These are phyloP conservation scores for Agaricales sp. DNA, from an alignment of 1,284 basidiomycete genomes.

Conservation along the genomic window DNA sequence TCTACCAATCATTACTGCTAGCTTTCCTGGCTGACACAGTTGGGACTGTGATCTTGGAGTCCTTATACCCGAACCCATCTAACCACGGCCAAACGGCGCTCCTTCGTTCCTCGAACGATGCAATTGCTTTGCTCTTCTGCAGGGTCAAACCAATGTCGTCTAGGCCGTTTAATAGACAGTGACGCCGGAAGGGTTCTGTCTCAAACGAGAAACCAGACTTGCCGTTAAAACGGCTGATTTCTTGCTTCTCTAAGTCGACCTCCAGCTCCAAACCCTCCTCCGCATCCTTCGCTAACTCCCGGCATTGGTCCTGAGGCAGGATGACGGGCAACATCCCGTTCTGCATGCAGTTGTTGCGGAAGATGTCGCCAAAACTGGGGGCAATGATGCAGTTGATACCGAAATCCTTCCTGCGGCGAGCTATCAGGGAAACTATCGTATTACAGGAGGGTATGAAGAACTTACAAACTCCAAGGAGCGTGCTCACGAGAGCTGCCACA, in stretches of 20 bases:
- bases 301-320: constrained; percentile 72
- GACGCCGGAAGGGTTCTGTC: constrained; percentile 81
- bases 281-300: constrained; percentile 72
- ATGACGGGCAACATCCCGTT: constrained; percentile 90
- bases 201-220: constrained; percentile 66
- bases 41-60: constrained; percentile 56
- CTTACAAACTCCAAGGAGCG: constrained; percentile 90
- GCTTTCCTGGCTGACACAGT: constrained; percentile 25
- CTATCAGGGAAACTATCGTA: constrained; percentile 4
- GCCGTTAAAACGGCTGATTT: constrained; percentile 71
- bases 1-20: constrained; percentile 74
- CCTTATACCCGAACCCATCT: constrained; percentile 86
- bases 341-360: constrained; percentile 89
- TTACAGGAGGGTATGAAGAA: constrained; percentile 12
- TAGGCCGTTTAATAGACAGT: constrained; percentile 88
- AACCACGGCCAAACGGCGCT: constrained; percentile 85
- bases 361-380: constrained; percentile 92
- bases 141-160: constrained; percentile 92
- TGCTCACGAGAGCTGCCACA: constrained; percentile 93
- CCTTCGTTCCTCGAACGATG: constrained; percentile 68
- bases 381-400: constrained; percentile 90
- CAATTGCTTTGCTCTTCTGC: constrained; percentile 62
- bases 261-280: constrained; percentile 73
- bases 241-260: constrained; percentile 84
- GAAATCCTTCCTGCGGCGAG: constrained; percentile 69